A percentile compares a stretch with the other conserved stretches of the same genome.
These are phyloP conservation scores for Platismatia glauca DNA, from an alignment of 495 filamentous ascomycete genomes.

Conservation along the genomic window DNA sequence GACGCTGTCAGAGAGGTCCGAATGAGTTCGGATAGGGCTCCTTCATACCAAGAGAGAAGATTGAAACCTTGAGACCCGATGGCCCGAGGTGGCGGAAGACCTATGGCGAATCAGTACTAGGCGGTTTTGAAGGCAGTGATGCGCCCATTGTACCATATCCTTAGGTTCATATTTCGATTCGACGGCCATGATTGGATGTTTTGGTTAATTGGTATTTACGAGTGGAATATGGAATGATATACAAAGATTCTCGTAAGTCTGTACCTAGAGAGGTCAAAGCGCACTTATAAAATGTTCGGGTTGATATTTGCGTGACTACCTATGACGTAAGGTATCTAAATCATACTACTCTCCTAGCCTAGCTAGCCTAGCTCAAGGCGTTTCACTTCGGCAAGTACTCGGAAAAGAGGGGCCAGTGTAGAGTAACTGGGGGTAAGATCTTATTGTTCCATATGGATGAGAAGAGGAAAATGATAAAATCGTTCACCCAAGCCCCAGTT, in stretches of 20 bases:
- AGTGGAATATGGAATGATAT: background rate
- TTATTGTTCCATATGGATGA: background rate
- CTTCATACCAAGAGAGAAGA: constrained; percentile 66
- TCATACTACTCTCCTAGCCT: too few relatives aligned
- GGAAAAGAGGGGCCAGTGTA: too few relatives aligned
- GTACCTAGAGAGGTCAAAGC: too few relatives aligned
- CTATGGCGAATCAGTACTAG: background rate
- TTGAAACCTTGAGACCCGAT: constrained; percentile 66
- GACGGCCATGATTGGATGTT: constrained; percentile 9
- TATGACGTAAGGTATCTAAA: too few relatives aligned
- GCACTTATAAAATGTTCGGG: too few relatives aligned
- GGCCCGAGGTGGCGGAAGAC: constrained; percentile 55
- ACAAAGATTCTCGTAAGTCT: too few relatives aligned
- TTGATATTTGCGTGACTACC: too few relatives aligned
- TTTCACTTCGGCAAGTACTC: background rate
- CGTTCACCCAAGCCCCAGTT: background rate
- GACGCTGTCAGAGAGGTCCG: background rate
- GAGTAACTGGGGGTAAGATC: too few relatives aligned
- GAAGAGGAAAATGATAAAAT: background rate
- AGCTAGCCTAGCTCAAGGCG: background rate
- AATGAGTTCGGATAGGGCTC: too few relatives aligned
- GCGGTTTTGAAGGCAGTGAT: too few relatives aligned
- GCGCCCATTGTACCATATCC: constrained; percentile 17
- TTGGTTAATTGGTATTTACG: background rate
- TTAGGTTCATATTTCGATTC: constrained; percentile 21